Base-by-base conservation (phyloP, 345 rosid species). In the Rubroshorea leprosula region DNA sequence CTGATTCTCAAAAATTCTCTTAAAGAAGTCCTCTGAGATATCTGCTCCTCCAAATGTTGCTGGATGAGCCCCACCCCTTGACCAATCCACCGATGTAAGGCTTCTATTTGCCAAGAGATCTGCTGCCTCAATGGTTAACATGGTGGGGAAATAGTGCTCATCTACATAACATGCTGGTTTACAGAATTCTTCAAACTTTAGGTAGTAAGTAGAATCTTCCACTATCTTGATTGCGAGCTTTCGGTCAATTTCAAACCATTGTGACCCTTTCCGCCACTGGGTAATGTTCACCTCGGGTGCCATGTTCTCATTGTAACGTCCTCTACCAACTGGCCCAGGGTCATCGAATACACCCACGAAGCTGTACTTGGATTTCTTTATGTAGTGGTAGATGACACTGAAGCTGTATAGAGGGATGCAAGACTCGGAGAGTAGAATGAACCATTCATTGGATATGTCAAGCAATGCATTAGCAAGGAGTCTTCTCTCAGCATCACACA, bases 21-120 rank as follows among this genome's bases (percentile, higher is more conserved):
- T 63, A 68, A 91, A 74, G 59, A 91, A 87, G 35, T 72, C 84
- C 65, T 70, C 85, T 0, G 80, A 82, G 41, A 91, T 67, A 60
- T 87, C 96, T 0, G 70, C 65, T 62, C 78, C 26, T 64, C 91
- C 94, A 20, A 91, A 91, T 0, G 96, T 87, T 25, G 96, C 96
- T 0, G 96, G 98, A 70, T 87, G 96, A 49, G 94, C 5, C 9
- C 35, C 35, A 3, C 35, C 35, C 35, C 35, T 29, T 9, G 63
- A 90, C 97, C 96, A 90, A 68, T 90, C 97, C 35, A 82, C 94
- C 91, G 87, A 90, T 0, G 97, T 87, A 47, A 83, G 3, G 78
- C 89, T 87, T 64, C 96, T 69, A 62, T 90, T 90, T 13, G 96
- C 97, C 35, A 90, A 43, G n/a, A 52, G 75, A 10, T 39, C 17